Conservation (phyloP, 2,329 filamentous ascomycete genomes). For the Ascochyta clinopodiicola region DNA sequence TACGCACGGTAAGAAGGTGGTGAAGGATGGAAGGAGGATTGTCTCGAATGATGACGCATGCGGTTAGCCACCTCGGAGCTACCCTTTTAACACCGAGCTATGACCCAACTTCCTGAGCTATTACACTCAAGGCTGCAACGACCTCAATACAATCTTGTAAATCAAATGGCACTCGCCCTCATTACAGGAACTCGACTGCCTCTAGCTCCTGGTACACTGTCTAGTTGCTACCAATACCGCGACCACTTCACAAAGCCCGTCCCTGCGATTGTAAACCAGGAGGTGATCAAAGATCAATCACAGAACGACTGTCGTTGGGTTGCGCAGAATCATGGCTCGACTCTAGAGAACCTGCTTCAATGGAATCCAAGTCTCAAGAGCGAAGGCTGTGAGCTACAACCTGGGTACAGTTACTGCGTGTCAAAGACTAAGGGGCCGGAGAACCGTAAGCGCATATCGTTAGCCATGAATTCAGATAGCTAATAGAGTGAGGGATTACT, state of each 20-base stretch:
- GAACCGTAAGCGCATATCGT: background rate
- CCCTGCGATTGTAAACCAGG: background rate
- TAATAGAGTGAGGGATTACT: no score
- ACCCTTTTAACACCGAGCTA: background rate
- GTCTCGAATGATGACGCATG: background rate
- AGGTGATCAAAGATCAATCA: background rate
- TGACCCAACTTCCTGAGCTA: background rate
- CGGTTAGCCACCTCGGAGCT: conserved; percentile 4
- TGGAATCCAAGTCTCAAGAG: conserved; percentile 5
- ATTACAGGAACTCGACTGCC: background rate
- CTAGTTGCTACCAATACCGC: conserved; percentile 1
- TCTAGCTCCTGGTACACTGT: background rate
- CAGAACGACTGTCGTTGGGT: background rate
- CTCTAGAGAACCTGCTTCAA: background rate
- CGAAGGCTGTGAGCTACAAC: background rate
- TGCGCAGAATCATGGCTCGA: background rate
- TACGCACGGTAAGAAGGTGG: background rate
- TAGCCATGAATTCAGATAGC: background rate
- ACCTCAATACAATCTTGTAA: background rate
- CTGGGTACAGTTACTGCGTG: background rate
- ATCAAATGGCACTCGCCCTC: background rate
- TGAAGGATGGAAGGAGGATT: background rate
- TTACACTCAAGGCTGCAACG: background rate
- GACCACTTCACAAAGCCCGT: background rate
- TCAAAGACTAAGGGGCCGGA: background rate